phyloP scores from a whole-genome alignment of 2,329 filamentous ascomycete species.

The Leptographium galeiforme region DNA sequence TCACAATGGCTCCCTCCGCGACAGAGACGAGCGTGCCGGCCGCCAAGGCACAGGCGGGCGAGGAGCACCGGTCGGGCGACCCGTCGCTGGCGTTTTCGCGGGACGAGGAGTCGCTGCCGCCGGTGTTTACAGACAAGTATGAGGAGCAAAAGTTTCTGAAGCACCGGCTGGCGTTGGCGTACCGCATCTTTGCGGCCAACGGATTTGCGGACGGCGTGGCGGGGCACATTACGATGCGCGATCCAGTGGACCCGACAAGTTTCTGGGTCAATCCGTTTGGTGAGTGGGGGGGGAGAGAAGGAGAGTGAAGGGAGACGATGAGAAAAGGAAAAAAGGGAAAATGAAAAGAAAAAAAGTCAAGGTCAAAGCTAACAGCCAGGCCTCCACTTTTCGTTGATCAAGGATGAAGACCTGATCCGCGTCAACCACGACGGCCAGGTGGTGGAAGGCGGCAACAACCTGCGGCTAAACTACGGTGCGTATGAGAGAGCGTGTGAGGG shows the following conservation, averaged over 20 bases:
- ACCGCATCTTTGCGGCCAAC: slow-evolving; percentile 42
- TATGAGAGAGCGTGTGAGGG: neutral
- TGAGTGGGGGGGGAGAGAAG: neutral
- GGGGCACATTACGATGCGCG: slow-evolving; percentile 47
- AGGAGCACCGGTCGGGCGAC: slow-evolving; percentile 8
- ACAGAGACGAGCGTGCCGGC: neutral
- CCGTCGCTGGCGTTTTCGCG: slow-evolving; percentile 8
- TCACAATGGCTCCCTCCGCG: slow-evolving; percentile 8
- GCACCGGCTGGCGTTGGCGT: slow-evolving; percentile 37
- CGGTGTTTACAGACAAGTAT: slow-evolving; percentile 11
- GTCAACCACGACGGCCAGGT: slow-evolving; percentile 46
- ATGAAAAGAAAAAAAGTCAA: neutral
- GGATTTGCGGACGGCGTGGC: slow-evolving; percentile 48
- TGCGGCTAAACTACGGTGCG: slow-evolving; percentile 17
- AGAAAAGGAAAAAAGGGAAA: neutral
- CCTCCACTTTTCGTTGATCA: slow-evolving; percentile 47
- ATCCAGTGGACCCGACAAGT: slow-evolving; percentile 42
- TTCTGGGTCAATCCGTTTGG: slow-evolving; percentile 55
- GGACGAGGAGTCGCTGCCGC: slow-evolving; percentile 8
- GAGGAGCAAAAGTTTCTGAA: slow-evolving; percentile 38
- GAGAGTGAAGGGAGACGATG: neutral
- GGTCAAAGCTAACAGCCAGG: slow-evolving; percentile 12
- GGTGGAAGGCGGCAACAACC: slow-evolving; percentile 41
- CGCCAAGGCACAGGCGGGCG: slow-evolving; percentile 15
- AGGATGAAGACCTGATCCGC: slow-evolving; percentile 48